Conservation (phyloP, 1,284 basidiomycete genomes). For the Sanguinoderma infundibulare region DNA sequence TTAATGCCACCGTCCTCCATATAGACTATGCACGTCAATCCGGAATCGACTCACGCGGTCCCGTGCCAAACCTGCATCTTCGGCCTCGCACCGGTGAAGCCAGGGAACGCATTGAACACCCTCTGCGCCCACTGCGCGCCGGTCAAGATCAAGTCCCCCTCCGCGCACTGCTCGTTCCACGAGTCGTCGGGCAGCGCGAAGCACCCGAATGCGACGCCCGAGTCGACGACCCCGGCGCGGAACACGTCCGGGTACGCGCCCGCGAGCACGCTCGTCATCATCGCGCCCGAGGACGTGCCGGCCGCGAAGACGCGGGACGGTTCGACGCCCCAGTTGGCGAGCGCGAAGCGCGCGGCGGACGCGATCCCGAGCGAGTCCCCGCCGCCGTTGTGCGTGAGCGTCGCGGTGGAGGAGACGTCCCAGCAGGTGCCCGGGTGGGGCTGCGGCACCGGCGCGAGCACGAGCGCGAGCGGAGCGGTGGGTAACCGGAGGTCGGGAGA, state of each 20-base stretch:
- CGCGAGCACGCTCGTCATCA: conserved; percentile 63
- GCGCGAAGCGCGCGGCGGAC: conserved; percentile 52
- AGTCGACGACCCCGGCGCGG: conserved; percentile 51
- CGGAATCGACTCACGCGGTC: conserved; percentile 42
- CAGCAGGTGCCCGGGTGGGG: conserved; percentile 55
- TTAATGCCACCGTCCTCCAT: not conserved
- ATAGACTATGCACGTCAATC: conserved; percentile 40
- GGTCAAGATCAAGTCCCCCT: conserved; percentile 49
- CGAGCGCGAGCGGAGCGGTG: too few relatives aligned
- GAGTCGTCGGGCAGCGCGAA: conserved; percentile 47
- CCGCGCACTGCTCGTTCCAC: conserved; percentile 50
- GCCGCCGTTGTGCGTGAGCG: conserved; percentile 58
- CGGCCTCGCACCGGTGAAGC: conserved; percentile 53
- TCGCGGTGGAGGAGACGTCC: conserved; percentile 55
- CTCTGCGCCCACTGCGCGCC: conserved; percentile 53
- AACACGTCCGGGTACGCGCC: conserved; percentile 62
- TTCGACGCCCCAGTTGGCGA: conserved; percentile 52
- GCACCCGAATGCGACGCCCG: conserved; percentile 60
- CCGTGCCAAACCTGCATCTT: conserved; percentile 62
- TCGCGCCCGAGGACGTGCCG: conserved; percentile 59
- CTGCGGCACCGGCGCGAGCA: conserved; percentile 23
- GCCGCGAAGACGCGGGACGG: conserved; percentile 50
- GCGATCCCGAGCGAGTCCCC: conserved; percentile 59
- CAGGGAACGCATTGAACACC: conserved; percentile 50
- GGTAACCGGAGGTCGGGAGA: too few relatives aligned